These are phyloP conservation scores for Arthrobotrys pseudoclavata DNA, from an alignment of 2,329 filamentous ascomycete genomes.

Conservation along the genomic window DNA sequence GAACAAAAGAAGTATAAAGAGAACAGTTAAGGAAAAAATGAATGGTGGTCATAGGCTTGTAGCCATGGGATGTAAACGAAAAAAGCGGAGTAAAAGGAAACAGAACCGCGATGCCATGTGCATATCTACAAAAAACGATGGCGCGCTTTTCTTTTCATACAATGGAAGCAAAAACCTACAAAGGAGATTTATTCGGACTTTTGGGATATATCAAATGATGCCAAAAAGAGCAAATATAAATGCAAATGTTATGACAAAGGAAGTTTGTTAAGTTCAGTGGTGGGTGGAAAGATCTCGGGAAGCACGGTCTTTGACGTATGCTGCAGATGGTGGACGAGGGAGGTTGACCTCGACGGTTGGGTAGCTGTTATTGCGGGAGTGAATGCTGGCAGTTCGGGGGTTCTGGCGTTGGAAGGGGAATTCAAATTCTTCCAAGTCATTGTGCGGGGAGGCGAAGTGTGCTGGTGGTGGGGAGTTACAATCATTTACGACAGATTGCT, in stretches of 20 bases:
- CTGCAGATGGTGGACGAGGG: slow-evolving; percentile 46
- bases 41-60: slow-evolving; percentile 52
- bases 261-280: slow-evolving; percentile 40
- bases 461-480: slow-evolving; percentile 33
- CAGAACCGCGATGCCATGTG: slow-evolving; percentile 35
- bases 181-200: slow-evolving; percentile 56
- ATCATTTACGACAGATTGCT: slow-evolving; percentile 17
- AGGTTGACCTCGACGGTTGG: slow-evolving; percentile 50
- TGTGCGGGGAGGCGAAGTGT: not conserved
- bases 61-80: slow-evolving; percentile 29
- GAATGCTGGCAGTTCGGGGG: not conserved
- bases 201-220: slow-evolving; percentile 49
- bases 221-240: slow-evolving; percentile 17
- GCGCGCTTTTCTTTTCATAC: slow-evolving; percentile 22
- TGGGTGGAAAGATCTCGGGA: slow-evolving; percentile 42
- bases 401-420: slow-evolving; percentile 49
- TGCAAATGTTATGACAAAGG: slow-evolving; percentile 42
- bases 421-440: slow-evolving; percentile 48
- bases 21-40: slow-evolving; percentile 22
- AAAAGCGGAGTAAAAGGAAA: slow-evolving; percentile 12
- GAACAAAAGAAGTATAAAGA: not conserved
- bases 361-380: slow-evolving; percentile 37
- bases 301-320: slow-evolving; percentile 48
- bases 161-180: slow-evolving; percentile 12
- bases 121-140: slow-evolving; percentile 34